Conservation (phyloP, 2,329 filamentous ascomycete species). For the Colletotrichum acutatum region DNA sequence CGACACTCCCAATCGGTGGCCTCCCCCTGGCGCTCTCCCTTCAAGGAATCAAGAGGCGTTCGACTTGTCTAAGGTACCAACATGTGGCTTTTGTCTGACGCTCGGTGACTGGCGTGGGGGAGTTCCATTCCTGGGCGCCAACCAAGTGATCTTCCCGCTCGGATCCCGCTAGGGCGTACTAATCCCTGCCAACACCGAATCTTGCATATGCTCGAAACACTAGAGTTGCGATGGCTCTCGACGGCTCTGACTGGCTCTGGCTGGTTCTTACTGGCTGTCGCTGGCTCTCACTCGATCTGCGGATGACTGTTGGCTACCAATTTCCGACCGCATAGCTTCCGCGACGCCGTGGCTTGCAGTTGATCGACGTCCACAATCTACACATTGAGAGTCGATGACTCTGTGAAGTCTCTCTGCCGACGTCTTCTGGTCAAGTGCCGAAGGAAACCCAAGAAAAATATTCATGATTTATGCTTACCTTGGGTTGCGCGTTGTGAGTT, state of each 20-base stretch:
- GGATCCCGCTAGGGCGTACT: slow-evolving; percentile 29
- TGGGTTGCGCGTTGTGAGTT: not conserved
- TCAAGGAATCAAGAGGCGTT: not conserved
- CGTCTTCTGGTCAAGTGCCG: not conserved
- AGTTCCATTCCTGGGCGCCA: slow-evolving; percentile 31
- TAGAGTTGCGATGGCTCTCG: slow-evolving; percentile 33
- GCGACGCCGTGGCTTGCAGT: slow-evolving; percentile 26
- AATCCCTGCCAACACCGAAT: slow-evolving; percentile 35
- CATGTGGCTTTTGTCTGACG: slow-evolving; percentile 19
- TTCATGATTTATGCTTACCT: not conserved
- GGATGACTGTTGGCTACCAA: not conserved
- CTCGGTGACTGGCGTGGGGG: slow-evolving; percentile 31
- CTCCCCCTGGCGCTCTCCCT: slow-evolving; percentile 6
- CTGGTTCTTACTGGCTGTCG: not conserved
- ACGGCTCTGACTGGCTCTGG: slow-evolving; percentile 16
- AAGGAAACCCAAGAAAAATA: not conserved
- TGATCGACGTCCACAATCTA: slow-evolving; percentile 20
- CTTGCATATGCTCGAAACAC: slow-evolving; percentile 35
- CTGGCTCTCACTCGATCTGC: slow-evolving; percentile 1
- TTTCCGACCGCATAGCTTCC: slow-evolving; percentile 8
- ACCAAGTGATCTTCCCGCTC: slow-evolving; percentile 30
- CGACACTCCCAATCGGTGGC: not conserved
- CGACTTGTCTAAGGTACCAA: not conserved
- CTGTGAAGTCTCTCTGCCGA: slow-evolving; percentile 1
- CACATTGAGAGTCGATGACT: slow-evolving; percentile 14